Evolutionary conservation across 805 yeast genomes (phyloP).

Genomic region (Hanseniaspora lachancei): DNA sequence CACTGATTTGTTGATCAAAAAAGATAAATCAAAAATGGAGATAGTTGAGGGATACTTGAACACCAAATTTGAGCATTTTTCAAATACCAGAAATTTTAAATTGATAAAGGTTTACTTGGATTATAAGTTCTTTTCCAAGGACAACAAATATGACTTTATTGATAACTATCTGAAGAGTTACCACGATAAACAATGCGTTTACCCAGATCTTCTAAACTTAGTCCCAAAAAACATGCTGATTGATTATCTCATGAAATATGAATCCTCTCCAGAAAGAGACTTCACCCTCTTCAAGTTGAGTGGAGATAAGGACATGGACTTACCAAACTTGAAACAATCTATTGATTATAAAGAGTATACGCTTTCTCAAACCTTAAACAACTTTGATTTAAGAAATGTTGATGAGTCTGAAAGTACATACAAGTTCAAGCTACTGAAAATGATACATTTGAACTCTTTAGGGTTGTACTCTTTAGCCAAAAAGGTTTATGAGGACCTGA

Average conservation of each 20-base stretch:
- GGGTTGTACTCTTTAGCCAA: constrained; percentile 42
- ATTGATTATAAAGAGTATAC: neutral
- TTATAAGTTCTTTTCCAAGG: neutral
- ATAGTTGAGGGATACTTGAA: neutral
- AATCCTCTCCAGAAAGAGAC: neutral
- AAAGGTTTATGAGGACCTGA: constrained; percentile 38
- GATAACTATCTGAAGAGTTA: neutral
- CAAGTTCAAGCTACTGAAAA: constrained; percentile 57
- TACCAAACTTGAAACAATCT: neutral
- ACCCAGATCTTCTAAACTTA: constrained; percentile 4
- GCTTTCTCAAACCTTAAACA: neutral
- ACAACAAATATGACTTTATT: neutral
- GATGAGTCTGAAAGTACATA: constrained; percentile 32
- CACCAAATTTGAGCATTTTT: constrained; percentile 3
- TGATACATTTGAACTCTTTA: constrained; percentile 45
- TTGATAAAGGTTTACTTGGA: constrained; percentile 5
- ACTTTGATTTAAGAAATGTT: neutral
- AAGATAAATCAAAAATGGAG: neutral
- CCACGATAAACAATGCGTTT: constrained; percentile 3
- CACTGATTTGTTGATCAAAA: neutral
- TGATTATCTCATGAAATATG: neutral
- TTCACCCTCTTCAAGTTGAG: constrained; percentile 3
- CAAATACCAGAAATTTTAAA: constrained; percentile 6
- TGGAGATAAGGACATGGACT: neutral
- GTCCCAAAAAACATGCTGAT: neutral